Evolutionary conservation across 768 basidiomycete genomes (phyloP).

Genomic region (Agaricus subrufescens): DNA sequence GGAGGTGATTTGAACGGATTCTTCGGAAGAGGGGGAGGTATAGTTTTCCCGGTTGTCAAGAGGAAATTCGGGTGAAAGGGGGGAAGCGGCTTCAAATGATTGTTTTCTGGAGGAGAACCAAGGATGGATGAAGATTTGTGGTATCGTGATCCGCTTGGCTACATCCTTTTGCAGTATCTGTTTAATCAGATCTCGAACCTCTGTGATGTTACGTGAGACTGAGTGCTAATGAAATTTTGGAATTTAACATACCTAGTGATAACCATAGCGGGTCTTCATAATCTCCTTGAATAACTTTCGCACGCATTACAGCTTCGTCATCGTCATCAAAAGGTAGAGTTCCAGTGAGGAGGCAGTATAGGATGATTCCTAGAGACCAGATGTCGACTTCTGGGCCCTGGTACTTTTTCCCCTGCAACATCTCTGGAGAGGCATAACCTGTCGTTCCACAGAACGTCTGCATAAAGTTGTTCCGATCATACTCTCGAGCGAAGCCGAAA

Average conservation of each 20-base stretch:
- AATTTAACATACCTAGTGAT: constrained; percentile 56
- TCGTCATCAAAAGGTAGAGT: constrained; percentile 90
- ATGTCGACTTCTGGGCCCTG: constrained; percentile 95
- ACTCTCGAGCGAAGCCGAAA: constrained; percentile 93
- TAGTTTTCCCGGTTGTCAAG: constrained; percentile 16
- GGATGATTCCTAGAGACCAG: constrained; percentile 91
- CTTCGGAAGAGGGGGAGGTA: constrained; percentile 42
- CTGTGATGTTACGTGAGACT: constrained; percentile 34
- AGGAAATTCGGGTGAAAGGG: constrained; percentile 19
- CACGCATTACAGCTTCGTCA: constrained; percentile 77
- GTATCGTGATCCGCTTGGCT: constrained; percentile 68
- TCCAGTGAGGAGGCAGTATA: constrained; percentile 86
- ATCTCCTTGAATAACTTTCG: constrained; percentile 76
- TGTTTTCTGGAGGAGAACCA: constrained; percentile 66
- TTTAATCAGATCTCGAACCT: constrained; percentile 80
- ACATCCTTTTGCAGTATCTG: constrained; percentile 77
- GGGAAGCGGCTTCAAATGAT: constrained; percentile 28
- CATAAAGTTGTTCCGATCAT: constrained; percentile 70
- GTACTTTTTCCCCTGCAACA: constrained; percentile 85
- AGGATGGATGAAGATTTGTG: constrained; percentile 78
- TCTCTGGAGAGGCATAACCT: constrained; percentile 90
- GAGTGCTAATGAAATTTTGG: neutral
- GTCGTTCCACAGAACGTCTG: constrained; percentile 97
- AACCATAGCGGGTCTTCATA: constrained; percentile 95
- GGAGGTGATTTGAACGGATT: constrained; percentile 50